A percentile compares a stretch with the other conserved stretches of the same genome.
Evolutionary conservation across 495 filamentous ascomycete species (phyloP).

Genomic region (Chaetomium tenue): DNA sequence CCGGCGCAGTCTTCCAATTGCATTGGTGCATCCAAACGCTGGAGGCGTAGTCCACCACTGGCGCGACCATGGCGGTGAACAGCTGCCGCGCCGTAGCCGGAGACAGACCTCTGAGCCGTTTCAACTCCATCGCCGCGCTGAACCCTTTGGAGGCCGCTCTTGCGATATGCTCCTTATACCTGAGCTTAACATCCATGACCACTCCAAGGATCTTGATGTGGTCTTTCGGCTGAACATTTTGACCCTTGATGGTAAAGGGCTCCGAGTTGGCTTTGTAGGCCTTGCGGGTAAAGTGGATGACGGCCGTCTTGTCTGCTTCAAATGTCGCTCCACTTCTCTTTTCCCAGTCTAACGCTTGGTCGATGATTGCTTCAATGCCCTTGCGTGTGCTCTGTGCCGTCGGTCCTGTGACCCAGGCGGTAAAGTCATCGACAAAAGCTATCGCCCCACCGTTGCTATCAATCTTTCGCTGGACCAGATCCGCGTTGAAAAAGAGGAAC

Average conservation of each 20-base stretch:
- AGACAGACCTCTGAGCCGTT: neutral
- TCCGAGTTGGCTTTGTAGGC: neutral
- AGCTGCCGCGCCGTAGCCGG: neutral
- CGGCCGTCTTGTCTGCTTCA: neutral
- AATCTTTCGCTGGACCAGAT: neutral
- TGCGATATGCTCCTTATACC: neutral
- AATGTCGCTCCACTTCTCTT: neutral
- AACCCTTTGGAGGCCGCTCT: neutral
- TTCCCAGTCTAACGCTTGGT: neutral
- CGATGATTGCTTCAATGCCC: neutral
- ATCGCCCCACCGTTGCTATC: neutral
- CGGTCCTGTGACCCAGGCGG: neutral
- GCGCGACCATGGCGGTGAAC: neutral
- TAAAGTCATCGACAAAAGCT: neutral
- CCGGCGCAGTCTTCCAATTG: neutral
- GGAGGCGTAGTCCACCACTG: neutral
- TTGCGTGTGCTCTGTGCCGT: neutral
- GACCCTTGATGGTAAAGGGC: neutral
- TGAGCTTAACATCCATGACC: neutral
- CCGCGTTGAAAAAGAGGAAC: neutral
- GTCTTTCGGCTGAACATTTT: neutral
- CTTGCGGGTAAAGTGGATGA: neutral
- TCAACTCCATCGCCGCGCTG: neutral
- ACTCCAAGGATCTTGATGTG: neutral
- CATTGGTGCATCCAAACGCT: neutral